These are phyloP conservation scores for Lentinula sp. DNA, from an alignment of 768 basidiomycete species.

Conservation along the genomic window DNA sequence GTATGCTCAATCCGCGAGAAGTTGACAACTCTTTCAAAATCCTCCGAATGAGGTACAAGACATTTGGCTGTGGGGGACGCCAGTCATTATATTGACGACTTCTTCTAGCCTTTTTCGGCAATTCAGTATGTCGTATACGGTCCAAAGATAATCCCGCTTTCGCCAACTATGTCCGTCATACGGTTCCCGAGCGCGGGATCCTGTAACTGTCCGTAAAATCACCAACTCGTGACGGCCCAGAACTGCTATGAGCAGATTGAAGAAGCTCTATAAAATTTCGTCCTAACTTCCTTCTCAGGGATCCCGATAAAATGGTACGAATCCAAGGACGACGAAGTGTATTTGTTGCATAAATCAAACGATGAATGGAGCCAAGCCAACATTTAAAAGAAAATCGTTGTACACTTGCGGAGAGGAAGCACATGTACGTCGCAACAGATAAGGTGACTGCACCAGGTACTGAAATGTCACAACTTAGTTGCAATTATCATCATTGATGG, in stretches of 20 bases:
- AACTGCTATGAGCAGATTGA: neutral
- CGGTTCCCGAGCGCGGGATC: neutral
- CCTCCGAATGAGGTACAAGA: too few species aligned
- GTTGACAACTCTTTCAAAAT: too few species aligned
- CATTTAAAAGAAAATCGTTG: neutral
- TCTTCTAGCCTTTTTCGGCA: neutral
- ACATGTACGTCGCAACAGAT: neutral
- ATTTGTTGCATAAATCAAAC: neutral
- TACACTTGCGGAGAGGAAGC: neutral
- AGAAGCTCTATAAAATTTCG: neutral
- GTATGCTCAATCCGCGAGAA: neutral
- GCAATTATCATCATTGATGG: neutral
- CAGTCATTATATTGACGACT: neutral
- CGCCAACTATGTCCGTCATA: neutral
- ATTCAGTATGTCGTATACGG: neutral
- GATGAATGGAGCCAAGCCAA: neutral
- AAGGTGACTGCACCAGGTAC: constrained; percentile 3
- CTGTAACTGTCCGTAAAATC: neutral
- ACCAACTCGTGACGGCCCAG: neutral
- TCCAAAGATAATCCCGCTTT: neutral
- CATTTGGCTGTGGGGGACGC: neutral
- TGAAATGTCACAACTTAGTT: neutral
- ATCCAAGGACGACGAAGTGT: neutral
- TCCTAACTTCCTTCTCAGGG: neutral
- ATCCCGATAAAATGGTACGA: neutral